Percentiles rank a stretch among this genome's conserved stretches.
Conservation (phyloP, 73 alveolate genomes). For the Paramecium sonneborni region DNA sequence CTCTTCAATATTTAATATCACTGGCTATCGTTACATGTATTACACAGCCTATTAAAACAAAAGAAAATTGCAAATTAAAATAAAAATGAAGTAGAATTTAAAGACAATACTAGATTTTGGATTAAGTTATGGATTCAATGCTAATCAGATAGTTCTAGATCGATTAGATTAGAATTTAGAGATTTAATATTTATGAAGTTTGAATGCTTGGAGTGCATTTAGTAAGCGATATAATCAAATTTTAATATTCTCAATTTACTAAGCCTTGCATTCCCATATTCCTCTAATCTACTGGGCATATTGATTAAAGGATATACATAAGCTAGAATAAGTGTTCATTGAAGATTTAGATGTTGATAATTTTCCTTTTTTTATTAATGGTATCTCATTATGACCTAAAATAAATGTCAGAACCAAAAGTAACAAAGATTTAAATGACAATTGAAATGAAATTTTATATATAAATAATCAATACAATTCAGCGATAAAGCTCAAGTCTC, state of each 20-base stretch:
- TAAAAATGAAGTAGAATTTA: neutral
- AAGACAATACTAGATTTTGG: constrained; percentile 33
- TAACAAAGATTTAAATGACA: constrained; percentile 10
- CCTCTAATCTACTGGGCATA: neutral
- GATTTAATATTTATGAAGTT: constrained; percentile 47
- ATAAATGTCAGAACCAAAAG: constrained; percentile 43
- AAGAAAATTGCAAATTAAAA: neutral
- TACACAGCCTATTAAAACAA: neutral
- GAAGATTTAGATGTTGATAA: constrained; percentile 54
- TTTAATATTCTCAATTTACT: neutral
- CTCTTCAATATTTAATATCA: neutral
- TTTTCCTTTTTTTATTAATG: neutral
- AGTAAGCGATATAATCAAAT: neutral
- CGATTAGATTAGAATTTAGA: neutral
- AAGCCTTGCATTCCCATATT: neutral
- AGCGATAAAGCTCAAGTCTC: neutral
- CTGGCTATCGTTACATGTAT: neutral
- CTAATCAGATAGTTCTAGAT: constrained; percentile 29
- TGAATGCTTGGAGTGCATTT: constrained; percentile 21
- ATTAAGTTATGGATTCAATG: constrained; percentile 18
- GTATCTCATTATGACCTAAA: constrained; percentile 49
- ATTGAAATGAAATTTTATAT: neutral
- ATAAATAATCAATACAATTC: neutral
- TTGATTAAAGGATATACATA: neutral
- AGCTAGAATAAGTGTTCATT: neutral